phyloP scores from a whole-genome alignment of 1,284 basidiomycete genomes.

The Cryptococcus wingfieldii region DNA sequence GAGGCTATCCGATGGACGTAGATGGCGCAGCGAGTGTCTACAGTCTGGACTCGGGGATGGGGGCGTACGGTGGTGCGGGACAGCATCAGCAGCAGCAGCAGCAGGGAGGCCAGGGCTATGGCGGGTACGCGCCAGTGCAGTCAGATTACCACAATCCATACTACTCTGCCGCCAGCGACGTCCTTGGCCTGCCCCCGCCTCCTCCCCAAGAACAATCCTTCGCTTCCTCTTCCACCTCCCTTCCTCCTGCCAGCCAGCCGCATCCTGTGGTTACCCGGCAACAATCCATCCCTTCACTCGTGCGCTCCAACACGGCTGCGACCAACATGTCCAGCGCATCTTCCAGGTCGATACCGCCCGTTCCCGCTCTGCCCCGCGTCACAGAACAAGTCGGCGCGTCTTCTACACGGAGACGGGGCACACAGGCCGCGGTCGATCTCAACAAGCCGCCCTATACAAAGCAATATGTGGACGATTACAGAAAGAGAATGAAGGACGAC shows the following conservation, averaged over 20 bases:
- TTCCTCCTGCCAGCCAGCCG: not conserved
- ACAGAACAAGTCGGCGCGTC: conserved; percentile 53
- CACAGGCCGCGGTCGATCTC: conserved; percentile 71
- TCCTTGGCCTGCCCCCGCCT: conserved; percentile 59
- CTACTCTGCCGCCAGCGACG: conserved; percentile 63
- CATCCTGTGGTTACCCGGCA: conserved; percentile 22
- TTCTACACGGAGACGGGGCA: conserved; percentile 51
- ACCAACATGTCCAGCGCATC: conserved; percentile 36
- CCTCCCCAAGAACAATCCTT: conserved; percentile 45
- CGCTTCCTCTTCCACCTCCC: conserved; percentile 19
- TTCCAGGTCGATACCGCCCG: conserved; percentile 18
- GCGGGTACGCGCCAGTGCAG: conserved; percentile 11
- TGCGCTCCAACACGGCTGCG: conserved; percentile 40
- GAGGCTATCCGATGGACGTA: conserved; percentile 16
- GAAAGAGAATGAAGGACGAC: conserved; percentile 92
- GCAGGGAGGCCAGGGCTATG: conserved; percentile 6
- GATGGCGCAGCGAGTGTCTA: conserved; percentile 45
- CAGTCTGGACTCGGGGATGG: conserved; percentile 44
- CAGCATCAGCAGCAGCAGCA: conserved; percentile 5
- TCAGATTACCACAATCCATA: conserved; percentile 44
- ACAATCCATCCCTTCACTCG: conserved; percentile 27
- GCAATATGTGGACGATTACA: conserved; percentile 95
- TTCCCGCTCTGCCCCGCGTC: conserved; percentile 16
- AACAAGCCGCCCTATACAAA: conserved; percentile 87
- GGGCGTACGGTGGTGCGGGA: conserved; percentile 28